Base-by-base conservation (phyloP, 148 eudicot genomes). In the Polygonum aviculare region DNA sequence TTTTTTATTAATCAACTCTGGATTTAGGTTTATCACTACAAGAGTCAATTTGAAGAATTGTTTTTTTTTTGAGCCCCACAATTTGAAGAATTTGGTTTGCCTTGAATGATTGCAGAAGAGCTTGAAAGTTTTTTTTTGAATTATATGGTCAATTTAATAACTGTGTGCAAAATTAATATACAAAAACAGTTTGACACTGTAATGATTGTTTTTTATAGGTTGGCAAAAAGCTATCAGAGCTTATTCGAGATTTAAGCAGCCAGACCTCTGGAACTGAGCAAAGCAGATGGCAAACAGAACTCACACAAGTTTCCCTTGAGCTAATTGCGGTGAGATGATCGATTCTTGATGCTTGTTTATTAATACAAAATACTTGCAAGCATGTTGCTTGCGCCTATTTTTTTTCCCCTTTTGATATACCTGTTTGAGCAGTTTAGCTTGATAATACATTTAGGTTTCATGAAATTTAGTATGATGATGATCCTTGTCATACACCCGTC, bases 241-340 rank as follows among this genome's bases (percentile, higher is more conserved):
- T 95, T 67, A 92, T 95, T 79, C 89, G 99, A 79, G 99, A 95
- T 88, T 76, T 90, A 73, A 92, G 99, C 55, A 85, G 88, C 81
- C 99, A 89, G 83, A 82, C 87, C 51, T 79, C 93, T 74, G 98
- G 90, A 77, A 83, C 87, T 76, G 97, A 93, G 83, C 93, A 88
- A 72, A 86, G 84, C 80, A 86, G 97, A 85, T 95, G 99, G 99
- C 96, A 95, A 79, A 85, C 90, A 44, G 99, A 95, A 80, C 99
- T 95, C 54, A 79, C 91, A 26, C 99, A 93, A 78, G 97, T 90
- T 81, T 90, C 99, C 38, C 86, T 95, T 75, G 99, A 95, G 90
- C 82, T 95, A 63, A 95, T 95, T 71, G 94, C 88, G 86, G 99
- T 95, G 87, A 77, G 90, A 65, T 10, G n/a, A 26, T 36, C 45